Percentiles rank a stretch among this genome's conserved stretches.
Evolutionary conservation across 1,284 basidiomycete species (phyloP).

Genomic region (Puccinia coronata): DNA sequence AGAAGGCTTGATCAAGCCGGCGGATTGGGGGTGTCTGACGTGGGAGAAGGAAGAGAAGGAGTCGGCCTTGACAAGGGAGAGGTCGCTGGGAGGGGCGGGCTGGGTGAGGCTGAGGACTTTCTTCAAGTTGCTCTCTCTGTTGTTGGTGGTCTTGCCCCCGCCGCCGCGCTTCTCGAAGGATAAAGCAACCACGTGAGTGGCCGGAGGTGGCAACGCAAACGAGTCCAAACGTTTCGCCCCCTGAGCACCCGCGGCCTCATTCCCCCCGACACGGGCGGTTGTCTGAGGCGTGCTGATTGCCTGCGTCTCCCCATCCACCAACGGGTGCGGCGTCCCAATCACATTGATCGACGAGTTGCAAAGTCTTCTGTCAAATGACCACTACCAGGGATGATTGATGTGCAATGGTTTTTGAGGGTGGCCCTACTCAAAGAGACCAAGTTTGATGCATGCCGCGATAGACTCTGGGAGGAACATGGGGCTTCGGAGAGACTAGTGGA

Average conservation of each 20-base stretch:
- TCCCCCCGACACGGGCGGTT: no score
- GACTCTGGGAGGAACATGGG: background rate
- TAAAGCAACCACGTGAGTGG: background rate
- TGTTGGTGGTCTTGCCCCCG: background rate
- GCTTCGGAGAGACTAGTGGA: conserved; percentile 48
- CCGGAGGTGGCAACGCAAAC: conserved; percentile 22
- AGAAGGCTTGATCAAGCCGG: conserved; percentile 8
- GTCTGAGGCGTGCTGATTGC: no score
- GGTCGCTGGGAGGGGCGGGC: background rate
- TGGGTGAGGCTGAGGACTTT: background rate
- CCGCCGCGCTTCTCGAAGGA: background rate
- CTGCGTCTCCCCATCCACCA: no score
- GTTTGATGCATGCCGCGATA: conserved; percentile 31
- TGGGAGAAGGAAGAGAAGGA: conserved; percentile 37
- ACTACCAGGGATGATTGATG: conserved; percentile 45
- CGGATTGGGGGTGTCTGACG: background rate
- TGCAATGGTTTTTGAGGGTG: conserved; percentile 33
- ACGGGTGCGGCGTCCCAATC: no score
- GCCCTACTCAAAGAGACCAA: conserved; percentile 32
- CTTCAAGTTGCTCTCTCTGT: background rate
- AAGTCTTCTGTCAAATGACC: no score
- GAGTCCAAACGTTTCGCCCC: background rate
- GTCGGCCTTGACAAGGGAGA: background rate
- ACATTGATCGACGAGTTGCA: no score
- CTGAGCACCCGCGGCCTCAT: background rate